Evolutionary conservation across 331 rosid species (phyloP).

Genomic region (Cydonia oblonga): DNA sequence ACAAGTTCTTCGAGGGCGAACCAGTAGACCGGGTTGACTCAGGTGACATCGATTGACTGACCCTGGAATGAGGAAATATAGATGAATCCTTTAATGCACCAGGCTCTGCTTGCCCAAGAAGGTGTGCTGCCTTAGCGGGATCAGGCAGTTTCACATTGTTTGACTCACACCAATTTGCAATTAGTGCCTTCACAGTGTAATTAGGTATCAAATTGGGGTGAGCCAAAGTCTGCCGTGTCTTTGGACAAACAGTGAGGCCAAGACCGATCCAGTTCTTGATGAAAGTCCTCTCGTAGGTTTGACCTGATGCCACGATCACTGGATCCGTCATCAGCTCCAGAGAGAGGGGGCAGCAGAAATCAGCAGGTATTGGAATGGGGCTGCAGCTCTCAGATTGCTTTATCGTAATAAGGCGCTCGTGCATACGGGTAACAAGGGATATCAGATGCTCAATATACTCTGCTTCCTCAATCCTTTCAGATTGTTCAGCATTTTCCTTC

Average conservation of each 20-base stretch:
- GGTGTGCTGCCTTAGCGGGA: constrained; percentile 50
- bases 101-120: constrained; percentile 54
- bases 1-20: constrained; percentile 40
- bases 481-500: constrained; percentile 79
- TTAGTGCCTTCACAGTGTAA: constrained; percentile 93
- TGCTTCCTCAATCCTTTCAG: constrained; percentile 61
- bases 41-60: constrained; percentile 51
- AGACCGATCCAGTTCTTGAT: constrained; percentile 89
- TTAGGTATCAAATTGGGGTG: constrained; percentile 87
- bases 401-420: constrained; percentile 44
- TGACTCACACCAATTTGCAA: constrained; percentile 95
- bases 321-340: constrained; percentile 98
- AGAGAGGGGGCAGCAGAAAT: constrained; percentile 98
- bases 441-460: constrained; percentile 71
- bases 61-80: constrained; percentile 47
- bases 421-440: constrained; percentile 47
- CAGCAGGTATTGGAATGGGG: constrained; percentile 80
- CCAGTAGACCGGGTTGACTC: constrained; percentile 54
- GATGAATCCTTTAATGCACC: constrained; percentile 52
- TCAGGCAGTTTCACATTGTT: constrained; percentile 75
- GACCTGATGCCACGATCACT: constrained; percentile 97
- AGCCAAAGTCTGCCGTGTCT: constrained; percentile 82
- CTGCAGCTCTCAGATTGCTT: constrained; percentile 63
- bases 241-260: constrained; percentile 91
- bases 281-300: constrained; percentile 86